Conservation (phyloP, 768 basidiomycete species). For the Tulasnella sp. region DNA sequence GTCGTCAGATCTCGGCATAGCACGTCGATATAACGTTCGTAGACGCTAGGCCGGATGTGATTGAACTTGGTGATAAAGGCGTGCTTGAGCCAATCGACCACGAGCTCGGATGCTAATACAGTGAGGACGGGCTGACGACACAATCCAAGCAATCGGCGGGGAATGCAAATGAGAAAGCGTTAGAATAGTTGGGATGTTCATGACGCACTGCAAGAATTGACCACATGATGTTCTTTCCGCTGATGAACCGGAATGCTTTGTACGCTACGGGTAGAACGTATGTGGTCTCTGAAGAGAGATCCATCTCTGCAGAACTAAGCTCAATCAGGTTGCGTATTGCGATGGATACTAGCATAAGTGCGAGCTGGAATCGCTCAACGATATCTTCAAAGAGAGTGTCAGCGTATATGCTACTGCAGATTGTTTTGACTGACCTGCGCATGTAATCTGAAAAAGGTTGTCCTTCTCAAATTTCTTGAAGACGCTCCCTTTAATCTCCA, state of each 20-base stretch:
- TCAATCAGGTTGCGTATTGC: slow-evolving; percentile 93
- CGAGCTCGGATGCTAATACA: slow-evolving; percentile 82
- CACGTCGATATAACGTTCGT: slow-evolving; percentile 90
- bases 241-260: slow-evolving; percentile 74
- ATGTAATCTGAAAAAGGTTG: slow-evolving; percentile 95
- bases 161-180: not conserved
- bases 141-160: too few relatives aligned
- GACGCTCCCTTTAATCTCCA: slow-evolving; percentile 98
- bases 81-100: slow-evolving; percentile 98
- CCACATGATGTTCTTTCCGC: slow-evolving; percentile 68
- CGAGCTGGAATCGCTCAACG: slow-evolving; percentile 89
- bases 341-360: slow-evolving; percentile 81
- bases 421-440: slow-evolving; percentile 80
- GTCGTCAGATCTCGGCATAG: slow-evolving; percentile 86
- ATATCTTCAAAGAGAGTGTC: slow-evolving; percentile 78
- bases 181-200: not conserved
- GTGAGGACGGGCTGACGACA: slow-evolving; percentile 86
- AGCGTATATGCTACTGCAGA: too few relatives aligned
- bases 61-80: slow-evolving; percentile 99
- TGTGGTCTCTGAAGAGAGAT: slow-evolving; percentile 50
- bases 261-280: slow-evolving; percentile 43
- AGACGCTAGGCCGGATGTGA: slow-evolving; percentile 89
- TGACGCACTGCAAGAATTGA: slow-evolving; percentile 77
- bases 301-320: slow-evolving; percentile 79
- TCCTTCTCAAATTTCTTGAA: slow-evolving; percentile 99